A percentile compares a stretch with the other conserved stretches of the same genome.
phyloP scores from a whole-genome alignment of 2,329 filamentous ascomycete species.

The Elsinoe perseae region DNA sequence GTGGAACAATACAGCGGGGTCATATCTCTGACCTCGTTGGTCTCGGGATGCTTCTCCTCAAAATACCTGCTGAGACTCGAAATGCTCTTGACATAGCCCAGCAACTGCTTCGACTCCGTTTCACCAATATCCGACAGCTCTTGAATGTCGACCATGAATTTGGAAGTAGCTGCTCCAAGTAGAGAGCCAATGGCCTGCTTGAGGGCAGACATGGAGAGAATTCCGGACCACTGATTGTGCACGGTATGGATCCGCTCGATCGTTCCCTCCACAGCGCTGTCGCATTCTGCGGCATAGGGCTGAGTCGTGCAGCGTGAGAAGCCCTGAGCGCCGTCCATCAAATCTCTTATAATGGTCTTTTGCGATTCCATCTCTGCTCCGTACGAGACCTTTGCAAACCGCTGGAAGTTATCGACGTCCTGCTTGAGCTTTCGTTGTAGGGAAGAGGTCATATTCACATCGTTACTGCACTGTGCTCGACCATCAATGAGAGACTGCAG shows the following conservation, averaged over 20 bases:
- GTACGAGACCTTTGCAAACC: constrained; percentile 54
- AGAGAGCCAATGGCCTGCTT: constrained; percentile 56
- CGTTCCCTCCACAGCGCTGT: constrained; percentile 51
- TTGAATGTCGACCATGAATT: constrained; percentile 55
- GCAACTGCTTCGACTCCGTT: constrained; percentile 53
- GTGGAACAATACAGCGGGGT: constrained; percentile 54
- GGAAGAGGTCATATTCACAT: constrained; percentile 18
- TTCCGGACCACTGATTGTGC: constrained; percentile 48
- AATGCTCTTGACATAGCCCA: constrained; percentile 49
- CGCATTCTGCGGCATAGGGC: constrained; percentile 53
- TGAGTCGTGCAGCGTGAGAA: constrained; percentile 52
- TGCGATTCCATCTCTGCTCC: constrained; percentile 58
- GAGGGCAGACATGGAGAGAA: constrained; percentile 52
- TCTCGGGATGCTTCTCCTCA: constrained; percentile 35
- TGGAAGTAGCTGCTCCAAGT: constrained; percentile 49
- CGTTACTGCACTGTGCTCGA: constrained; percentile 31
- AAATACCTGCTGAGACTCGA: constrained; percentile 52
- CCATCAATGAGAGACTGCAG: constrained; percentile 43
- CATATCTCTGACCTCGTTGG: constrained; percentile 40
- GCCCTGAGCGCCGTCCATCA: constrained; percentile 56
- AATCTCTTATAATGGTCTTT: constrained; percentile 53
- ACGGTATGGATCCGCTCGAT: constrained; percentile 52
- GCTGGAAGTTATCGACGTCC: constrained; percentile 50
- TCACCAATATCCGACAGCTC: constrained; percentile 58
- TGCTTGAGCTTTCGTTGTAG: constrained; percentile 37